Conservation (phyloP, 1,284 basidiomycete genomes). For the Anthracocystis panici-leucophaei region DNA sequence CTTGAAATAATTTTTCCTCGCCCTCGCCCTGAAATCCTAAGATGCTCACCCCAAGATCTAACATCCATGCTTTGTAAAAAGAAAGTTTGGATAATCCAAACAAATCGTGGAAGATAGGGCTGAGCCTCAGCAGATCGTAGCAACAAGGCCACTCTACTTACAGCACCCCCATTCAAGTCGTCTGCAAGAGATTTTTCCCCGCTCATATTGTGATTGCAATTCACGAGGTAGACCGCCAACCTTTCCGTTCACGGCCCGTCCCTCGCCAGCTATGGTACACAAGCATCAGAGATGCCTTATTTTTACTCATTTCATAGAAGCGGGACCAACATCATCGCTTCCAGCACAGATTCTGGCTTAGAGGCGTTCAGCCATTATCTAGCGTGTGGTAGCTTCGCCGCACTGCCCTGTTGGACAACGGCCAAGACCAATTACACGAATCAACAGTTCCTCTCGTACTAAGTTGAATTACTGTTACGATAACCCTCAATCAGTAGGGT, state of each 20-base stretch:
- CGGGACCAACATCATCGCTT: constrained; percentile 6
- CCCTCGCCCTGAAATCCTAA: no score
- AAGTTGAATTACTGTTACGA: constrained; percentile 7
- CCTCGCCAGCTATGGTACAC: constrained; percentile 5
- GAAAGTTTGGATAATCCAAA: neutral
- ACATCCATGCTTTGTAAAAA: neutral
- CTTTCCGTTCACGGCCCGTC: constrained; percentile 2
- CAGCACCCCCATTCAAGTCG: constrained; percentile 5
- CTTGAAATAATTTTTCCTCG: no score
- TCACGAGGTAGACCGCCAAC: constrained; percentile 3
- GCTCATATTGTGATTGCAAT: constrained; percentile 6
- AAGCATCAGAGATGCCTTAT: constrained; percentile 6
- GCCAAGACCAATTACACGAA: constrained; percentile 1
- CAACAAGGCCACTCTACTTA: constrained; percentile 7
- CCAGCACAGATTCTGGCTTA: constrained; percentile 7
- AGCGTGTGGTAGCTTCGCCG: constrained; percentile 5
- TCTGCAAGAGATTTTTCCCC: constrained; percentile 5
- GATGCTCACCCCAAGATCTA: neutral
- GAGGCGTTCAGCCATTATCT: constrained; percentile 7
- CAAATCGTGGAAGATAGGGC: constrained; percentile 8
- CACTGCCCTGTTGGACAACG: neutral
- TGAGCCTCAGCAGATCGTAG: constrained; percentile 7
- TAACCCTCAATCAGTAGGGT: constrained; percentile 2
- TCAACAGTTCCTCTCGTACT: constrained; percentile 1
- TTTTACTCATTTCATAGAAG: constrained; percentile 6